Conservation (phyloP, 1,284 basidiomycete species). For the Mycosarcoma mackinlayi region DNA sequence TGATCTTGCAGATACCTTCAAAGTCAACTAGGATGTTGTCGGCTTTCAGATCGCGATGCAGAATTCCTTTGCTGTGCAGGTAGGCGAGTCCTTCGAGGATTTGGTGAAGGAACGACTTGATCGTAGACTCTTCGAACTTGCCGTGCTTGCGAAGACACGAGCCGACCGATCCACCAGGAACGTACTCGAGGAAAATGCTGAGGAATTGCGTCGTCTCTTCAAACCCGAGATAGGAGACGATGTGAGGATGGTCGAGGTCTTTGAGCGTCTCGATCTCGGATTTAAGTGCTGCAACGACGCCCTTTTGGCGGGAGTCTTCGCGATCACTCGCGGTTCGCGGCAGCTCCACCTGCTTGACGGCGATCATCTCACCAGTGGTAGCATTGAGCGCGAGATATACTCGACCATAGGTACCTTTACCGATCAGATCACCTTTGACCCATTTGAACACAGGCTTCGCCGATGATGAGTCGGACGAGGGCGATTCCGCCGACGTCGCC, state of each 20-base stretch:
- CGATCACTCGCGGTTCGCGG: constrained; percentile 89
- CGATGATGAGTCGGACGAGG: constrained; percentile 53
- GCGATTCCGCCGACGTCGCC: constrained; percentile 62
- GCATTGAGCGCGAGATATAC: constrained; percentile 97
- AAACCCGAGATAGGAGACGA: constrained; percentile 91
- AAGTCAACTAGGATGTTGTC: constrained; percentile 98
- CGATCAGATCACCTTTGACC: constrained; percentile 97
- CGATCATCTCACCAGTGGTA: constrained; percentile 99
- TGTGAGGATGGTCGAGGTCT: constrained; percentile 95
- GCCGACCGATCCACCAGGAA: constrained; percentile 94
- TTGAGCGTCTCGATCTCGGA: constrained; percentile 92
- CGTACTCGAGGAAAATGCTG: constrained; percentile 87
- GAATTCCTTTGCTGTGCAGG: constrained; percentile 88
- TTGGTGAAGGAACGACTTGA: constrained; percentile 91
- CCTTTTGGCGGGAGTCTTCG: constrained; percentile 83
- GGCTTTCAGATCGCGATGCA: constrained; percentile 96
- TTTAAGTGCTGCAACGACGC: constrained; percentile 89
- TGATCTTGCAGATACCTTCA: constrained; percentile 94
- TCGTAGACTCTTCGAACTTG: constrained; percentile 89
- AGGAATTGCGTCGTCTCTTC: constrained; percentile 89
- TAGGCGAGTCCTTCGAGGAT: constrained; percentile 93
- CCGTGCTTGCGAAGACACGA: constrained; percentile 91
- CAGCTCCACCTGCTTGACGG: constrained; percentile 98
- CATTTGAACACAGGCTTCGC: constrained; percentile 83
- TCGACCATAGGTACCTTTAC: constrained; percentile 93